Percentiles rank a stretch among this genome's conserved stretches.
Conservation (phyloP, 805 yeast species). For the Ogataea paradorogensis region DNA sequence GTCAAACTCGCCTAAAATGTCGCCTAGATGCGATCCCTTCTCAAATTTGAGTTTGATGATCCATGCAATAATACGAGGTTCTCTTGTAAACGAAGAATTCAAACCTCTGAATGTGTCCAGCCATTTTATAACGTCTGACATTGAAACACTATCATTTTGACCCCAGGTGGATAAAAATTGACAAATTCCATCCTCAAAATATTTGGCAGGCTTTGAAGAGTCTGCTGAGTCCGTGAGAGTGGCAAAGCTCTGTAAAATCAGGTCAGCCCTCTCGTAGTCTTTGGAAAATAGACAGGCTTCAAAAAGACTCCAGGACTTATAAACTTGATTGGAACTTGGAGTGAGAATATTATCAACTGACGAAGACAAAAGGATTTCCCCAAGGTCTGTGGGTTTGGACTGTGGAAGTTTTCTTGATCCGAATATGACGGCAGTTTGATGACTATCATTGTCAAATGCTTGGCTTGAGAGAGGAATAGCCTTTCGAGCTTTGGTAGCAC, state of each 20-base stretch:
- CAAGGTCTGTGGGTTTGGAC: neutral
- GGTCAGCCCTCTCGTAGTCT: slow-evolving; percentile 66
- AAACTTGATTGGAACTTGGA: slow-evolving; percentile 23
- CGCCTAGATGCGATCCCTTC: slow-evolving; percentile 17
- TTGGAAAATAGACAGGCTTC: slow-evolving; percentile 73
- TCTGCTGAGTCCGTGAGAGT: slow-evolving; percentile 37
- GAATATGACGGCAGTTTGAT: slow-evolving; percentile 14
- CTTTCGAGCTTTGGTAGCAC: slow-evolving; percentile 10
- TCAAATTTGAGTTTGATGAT: slow-evolving; percentile 26
- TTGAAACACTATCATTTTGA: slow-evolving; percentile 25
- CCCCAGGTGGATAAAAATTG: slow-evolving; percentile 48
- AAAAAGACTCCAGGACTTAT: slow-evolving; percentile 58
- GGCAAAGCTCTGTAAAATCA: slow-evolving; percentile 60
- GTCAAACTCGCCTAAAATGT: slow-evolving; percentile 18
- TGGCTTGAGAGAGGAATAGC: slow-evolving; percentile 13
- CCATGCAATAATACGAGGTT: slow-evolving; percentile 32
- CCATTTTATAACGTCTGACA: slow-evolving; percentile 27
- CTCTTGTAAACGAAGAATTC: slow-evolving; percentile 20
- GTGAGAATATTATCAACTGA: slow-evolving; percentile 29
- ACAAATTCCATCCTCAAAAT: slow-evolving; percentile 66
- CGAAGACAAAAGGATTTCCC: slow-evolving; percentile 19
- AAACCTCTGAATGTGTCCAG: slow-evolving; percentile 19
- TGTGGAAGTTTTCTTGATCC: slow-evolving; percentile 6
- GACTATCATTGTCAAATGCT: slow-evolving; percentile 4
- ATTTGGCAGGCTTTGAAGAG: slow-evolving; percentile 27